A percentile compares a stretch with the other conserved stretches of the same genome.
Conservation (phyloP, 2,329 filamentous ascomycete genomes). For the Drechslerella dactyloides region DNA sequence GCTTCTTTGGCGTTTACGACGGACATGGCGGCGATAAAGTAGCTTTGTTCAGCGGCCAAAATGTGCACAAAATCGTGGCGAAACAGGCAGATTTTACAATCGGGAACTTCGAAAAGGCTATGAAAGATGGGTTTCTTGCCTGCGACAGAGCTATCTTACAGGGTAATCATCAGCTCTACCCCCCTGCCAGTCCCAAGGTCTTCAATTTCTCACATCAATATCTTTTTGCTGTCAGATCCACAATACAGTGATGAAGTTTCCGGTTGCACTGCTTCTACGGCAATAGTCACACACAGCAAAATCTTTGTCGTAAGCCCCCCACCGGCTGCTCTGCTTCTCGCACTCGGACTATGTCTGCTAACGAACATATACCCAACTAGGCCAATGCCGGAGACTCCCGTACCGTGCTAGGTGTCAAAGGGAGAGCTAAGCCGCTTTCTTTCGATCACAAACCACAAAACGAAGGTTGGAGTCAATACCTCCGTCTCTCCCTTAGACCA, state of each 20-base stretch:
- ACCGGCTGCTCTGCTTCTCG: conserved; percentile 21
- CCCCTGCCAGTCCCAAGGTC: not conserved
- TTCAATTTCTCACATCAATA: conserved; percentile 9
- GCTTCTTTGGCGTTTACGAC: conserved; percentile 98
- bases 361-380: conserved; percentile 61
- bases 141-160: conserved; percentile 94
- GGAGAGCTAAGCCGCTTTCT: conserved; percentile 94
- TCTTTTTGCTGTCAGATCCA: conserved; percentile 70
- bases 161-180: conserved; percentile 66
- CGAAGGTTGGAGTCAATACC: conserved; percentile 70
- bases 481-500: conserved; percentile 1
- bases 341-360: not conserved
- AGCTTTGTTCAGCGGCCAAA: conserved; percentile 86
- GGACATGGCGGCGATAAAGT: conserved; percentile 98
- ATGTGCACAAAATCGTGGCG: conserved; percentile 90
- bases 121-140: conserved; percentile 96
- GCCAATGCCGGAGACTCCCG: conserved; percentile 97
- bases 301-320: conserved; percentile 92
- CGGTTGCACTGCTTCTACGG: conserved; percentile 93
- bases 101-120: conserved; percentile 89
- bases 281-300: conserved; percentile 85
- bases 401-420: conserved; percentile 93
- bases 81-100: conserved; percentile 94
- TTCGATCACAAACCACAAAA: conserved; percentile 99
- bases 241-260: conserved; percentile 98